Base-by-base conservation (phyloP, 202 grass and related monocot species). In the Musa balbisiana region DNA sequence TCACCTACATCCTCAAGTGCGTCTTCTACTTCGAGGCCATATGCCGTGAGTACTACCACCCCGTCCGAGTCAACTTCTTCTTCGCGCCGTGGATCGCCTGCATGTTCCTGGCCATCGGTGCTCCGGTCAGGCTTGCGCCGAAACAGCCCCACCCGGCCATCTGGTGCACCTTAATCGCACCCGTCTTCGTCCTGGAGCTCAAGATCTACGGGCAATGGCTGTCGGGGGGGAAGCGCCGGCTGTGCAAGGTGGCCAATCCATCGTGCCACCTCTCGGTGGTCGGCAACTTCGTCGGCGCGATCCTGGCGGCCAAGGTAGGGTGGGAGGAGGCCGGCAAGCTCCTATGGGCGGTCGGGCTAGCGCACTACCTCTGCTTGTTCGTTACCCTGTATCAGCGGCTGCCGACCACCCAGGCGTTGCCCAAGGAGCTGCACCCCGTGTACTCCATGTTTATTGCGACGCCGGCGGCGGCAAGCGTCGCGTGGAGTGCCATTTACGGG, bases 371-470 rank as follows among this genome's bases (percentile, higher is more conserved):
- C 62, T 89, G 90, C 10, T 90, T 97, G 54, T 97, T 97, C 78
- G 94, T 93, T 19, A 93, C 94, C 58, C 85, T 97, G 56, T 93
- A 97, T 80, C 94, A 97, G 88, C 72, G 88, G 53, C 87, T 93
- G 62, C 88, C 94, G 27, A 97, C 94, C 62, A 89, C 84, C 78
- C 90, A 97, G 90, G 79, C 94, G 25, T 76, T 97, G 56, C 90
- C 94, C 51, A 97, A 87, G 88, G 94, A 97, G 86, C 77, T 93
- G 67, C 94, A 97, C 85, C 94, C 94, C 2, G 94, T 91, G 24
- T 97, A 97, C 84, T 97, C 94, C 76, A 93, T 97, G 94, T 97
- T 97, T 85, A 92, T 97, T 59, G 94, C 94, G 62, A 97, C 94
- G 77, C 94, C 94, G 9, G 91, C 94, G n/a, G 94, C 94, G 3